Conservation (phyloP, 345 rosid genomes). For the Populus davidiana region DNA sequence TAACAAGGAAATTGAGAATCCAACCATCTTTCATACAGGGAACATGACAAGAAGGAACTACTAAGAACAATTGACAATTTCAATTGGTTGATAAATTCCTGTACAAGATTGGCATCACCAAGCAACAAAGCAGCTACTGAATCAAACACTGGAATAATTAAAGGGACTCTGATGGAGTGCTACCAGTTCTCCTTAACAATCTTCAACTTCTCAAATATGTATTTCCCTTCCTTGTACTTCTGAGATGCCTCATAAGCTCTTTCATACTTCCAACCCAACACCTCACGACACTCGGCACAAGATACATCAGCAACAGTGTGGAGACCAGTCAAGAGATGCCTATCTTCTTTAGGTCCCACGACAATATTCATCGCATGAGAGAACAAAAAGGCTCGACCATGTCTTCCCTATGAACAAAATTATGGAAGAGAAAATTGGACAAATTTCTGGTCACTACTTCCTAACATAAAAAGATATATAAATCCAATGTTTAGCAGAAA, state of each 20-base stretch:
- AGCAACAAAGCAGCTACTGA: not conserved
- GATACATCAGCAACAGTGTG: slow-evolving; percentile 28
- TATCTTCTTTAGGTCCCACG: slow-evolving; percentile 23
- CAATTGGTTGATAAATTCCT: slow-evolving; percentile 2
- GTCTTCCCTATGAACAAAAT: slow-evolving; percentile 20
- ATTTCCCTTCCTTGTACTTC: slow-evolving; percentile 30
- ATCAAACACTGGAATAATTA: not conserved
- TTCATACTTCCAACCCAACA: slow-evolving; percentile 30
- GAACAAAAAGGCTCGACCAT: slow-evolving; percentile 27
- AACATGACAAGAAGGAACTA: slow-evolving; percentile 14
- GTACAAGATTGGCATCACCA: not conserved
- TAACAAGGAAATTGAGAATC: slow-evolving; percentile 11
- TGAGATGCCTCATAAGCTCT: slow-evolving; percentile 26
- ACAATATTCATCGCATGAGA: slow-evolving; percentile 27
- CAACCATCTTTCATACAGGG: slow-evolving; percentile 12
- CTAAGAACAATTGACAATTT: slow-evolving; percentile 10
- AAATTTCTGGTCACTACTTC: not conserved
- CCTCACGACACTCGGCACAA: slow-evolving; percentile 22
- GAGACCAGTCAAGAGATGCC: slow-evolving; percentile 24
- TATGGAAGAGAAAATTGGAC: not conserved
- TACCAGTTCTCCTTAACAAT: slow-evolving; percentile 27
- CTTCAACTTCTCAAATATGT: slow-evolving; percentile 24
- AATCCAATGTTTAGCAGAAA: not conserved
- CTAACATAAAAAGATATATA: not conserved
- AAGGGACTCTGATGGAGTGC: not conserved